A percentile compares a stretch with the other conserved stretches of the same genome.
Evolutionary conservation across 495 filamentous ascomycete species (phyloP).

Genomic region (Neurospora sp.): DNA sequence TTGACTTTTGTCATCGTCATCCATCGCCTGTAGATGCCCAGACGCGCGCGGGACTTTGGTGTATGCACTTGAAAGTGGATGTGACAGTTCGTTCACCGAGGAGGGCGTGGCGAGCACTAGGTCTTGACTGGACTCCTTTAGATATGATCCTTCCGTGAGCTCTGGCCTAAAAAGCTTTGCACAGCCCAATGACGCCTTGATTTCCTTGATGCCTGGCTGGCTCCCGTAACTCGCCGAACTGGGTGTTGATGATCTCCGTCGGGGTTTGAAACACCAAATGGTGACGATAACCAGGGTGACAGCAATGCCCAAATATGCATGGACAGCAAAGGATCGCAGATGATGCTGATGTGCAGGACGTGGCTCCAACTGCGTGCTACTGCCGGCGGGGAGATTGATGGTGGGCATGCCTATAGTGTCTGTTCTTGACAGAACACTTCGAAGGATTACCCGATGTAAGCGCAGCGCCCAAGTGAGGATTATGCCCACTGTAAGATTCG

Average conservation of each 20-base stretch:
- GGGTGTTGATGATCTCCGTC: background rate
- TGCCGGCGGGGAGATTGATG: constrained; percentile 26
- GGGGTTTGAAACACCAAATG: constrained; percentile 1
- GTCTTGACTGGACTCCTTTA: background rate
- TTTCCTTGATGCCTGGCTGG: background rate
- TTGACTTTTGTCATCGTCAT: constrained; percentile 1
- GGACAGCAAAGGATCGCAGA: constrained; percentile 5
- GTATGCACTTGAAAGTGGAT: background rate
- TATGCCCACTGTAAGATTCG: constrained; percentile 13
- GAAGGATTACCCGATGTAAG: constrained; percentile 11
- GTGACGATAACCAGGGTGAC: constrained; percentile 17
- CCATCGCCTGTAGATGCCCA: constrained; percentile 15
- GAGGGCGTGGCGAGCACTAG: background rate
- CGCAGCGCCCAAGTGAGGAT: constrained; percentile 6
- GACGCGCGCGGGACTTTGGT: background rate
- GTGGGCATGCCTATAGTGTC: constrained; percentile 33
- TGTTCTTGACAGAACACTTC: constrained; percentile 14
- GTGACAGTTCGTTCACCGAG: background rate
- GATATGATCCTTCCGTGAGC: background rate
- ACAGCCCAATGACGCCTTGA: background rate
- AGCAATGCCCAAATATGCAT: constrained; percentile 23
- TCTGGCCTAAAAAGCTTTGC: background rate
- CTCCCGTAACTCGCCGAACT: background rate
- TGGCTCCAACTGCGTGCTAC: constrained; percentile 22
- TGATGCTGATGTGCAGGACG: background rate